These are phyloP conservation scores for Kluyveromyces aestuarii DNA, from an alignment of 805 yeast species.

Conservation along the genomic window DNA sequence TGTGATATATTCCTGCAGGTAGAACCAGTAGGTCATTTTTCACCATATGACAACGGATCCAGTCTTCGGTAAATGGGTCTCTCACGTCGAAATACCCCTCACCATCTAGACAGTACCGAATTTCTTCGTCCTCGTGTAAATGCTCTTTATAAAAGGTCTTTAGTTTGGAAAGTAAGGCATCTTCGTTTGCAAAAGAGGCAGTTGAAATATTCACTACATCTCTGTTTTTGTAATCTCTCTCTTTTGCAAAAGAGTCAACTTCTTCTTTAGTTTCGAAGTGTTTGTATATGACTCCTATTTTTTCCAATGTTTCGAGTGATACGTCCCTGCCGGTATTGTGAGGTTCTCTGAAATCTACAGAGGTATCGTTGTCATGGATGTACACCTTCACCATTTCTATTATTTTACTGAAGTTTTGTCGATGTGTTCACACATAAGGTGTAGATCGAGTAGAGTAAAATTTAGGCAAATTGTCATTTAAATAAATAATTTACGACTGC, in stretches of 20 bases:
- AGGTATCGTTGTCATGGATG: conserved; percentile 54
- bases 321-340: conserved; percentile 66
- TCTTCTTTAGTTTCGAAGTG: conserved; percentile 39
- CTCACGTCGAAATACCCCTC: conserved; percentile 89
- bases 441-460: not conserved
- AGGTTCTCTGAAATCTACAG: conserved; percentile 52
- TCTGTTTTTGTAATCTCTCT: conserved; percentile 70
- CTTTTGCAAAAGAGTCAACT: conserved; percentile 57
- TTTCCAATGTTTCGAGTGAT: conserved; percentile 37
- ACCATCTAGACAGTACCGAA: conserved; percentile 82
- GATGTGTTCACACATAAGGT: not conserved
- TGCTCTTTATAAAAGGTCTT: conserved; percentile 73
- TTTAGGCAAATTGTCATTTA: not conserved
- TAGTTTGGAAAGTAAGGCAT: conserved; percentile 54
- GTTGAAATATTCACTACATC: conserved; percentile 60
- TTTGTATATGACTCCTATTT: conserved; percentile 62
- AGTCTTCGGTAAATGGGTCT: conserved; percentile 40
- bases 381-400: conserved; percentile 38
- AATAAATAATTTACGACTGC: no score
- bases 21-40: conserved; percentile 59
- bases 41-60: conserved; percentile 68
- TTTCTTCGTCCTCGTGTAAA: conserved; percentile 95
- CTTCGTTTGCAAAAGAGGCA: conserved; percentile 51
- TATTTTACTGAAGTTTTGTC: not conserved
- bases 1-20: conserved; percentile 92